Evolutionary conservation across 2,329 filamentous ascomycete genomes (phyloP), one percentile per base, ranked within the genome.

Genomic region (Geosmithia morbida): DNA sequence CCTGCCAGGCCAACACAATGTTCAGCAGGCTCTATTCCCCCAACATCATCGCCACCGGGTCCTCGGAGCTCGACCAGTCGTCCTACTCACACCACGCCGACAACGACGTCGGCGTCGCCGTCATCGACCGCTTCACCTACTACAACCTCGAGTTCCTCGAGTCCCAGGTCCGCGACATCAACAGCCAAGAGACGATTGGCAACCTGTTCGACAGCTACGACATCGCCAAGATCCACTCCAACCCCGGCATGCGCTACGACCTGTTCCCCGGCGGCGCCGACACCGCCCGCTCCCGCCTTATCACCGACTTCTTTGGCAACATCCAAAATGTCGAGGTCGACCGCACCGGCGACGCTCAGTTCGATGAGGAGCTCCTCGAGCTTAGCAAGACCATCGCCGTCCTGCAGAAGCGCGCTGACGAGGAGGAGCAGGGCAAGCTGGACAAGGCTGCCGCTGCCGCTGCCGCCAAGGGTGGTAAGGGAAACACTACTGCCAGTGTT

Each of bases 1-100:
- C 92, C 0, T 98, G 92, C 69, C 92, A 98, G 68, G 92, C 92
- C 48, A 98, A 98, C 64, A 98, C 92, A 30, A 96, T 98, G 88
- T 98, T 95, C 69, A 90, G 83, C 61, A 90, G 95, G 57, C 87
- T 98, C 59, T 98, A 98, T 71, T 94, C 88, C 5, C 90, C 90
- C 44, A 97, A 97, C 59, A 96, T 98, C 57, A 88, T 98, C 58
- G 92, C 92, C 0, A 98, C 94, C 0, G 92, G 92, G n/a, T 94
- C 87, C 30, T 94, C 86, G 2, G 88, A 92, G 62, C 83, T 97
- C 51, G 90, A 97, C 61, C 87, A 98, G 65, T 95, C 87, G 5
- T 94, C 86, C 1, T 98, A 98, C 66, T 94, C 87, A 1, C 92
- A 98, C 67, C 92, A 98, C 63, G 92, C 92, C 48, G 92, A 98